Evolutionary conservation across 148 eudicot species (phyloP).

Genomic region (Dianthus caryophyllus): DNA sequence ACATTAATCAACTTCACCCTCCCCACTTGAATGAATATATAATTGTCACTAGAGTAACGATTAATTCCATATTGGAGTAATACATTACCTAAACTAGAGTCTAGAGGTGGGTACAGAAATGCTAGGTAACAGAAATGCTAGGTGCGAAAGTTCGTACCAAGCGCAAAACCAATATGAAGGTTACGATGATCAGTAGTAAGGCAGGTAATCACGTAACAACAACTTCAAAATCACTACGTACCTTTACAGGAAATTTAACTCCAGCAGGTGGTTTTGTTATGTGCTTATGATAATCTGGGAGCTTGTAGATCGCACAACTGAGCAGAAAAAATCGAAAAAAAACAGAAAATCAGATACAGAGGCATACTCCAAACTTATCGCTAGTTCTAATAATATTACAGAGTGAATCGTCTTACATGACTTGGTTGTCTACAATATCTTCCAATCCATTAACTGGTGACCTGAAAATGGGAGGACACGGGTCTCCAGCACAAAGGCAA

Average conservation of each 20-base stretch:
- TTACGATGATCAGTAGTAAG: background rate
- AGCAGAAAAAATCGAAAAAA: conserved; percentile 3
- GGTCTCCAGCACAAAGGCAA: conserved; percentile 91
- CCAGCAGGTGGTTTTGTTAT: conserved; percentile 73
- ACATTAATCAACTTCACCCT: no score
- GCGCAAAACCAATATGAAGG: background rate
- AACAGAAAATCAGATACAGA: background rate
- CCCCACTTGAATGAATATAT: no score
- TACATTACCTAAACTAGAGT: no score
- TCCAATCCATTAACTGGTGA: conserved; percentile 81
- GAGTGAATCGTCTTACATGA: conserved; percentile 48
- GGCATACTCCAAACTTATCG: background rate
- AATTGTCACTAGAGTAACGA: no score
- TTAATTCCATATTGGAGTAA: no score
- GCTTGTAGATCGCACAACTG: conserved; percentile 87
- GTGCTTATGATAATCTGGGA: conserved; percentile 83
- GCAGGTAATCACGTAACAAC: background rate
- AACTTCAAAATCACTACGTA: conserved; percentile 16
- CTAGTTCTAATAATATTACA: background rate
- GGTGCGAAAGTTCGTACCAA: no score
- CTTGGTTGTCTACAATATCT: conserved; percentile 89
- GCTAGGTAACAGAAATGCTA: background rate
- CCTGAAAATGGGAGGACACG: conserved; percentile 89
- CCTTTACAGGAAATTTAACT: conserved; percentile 73
- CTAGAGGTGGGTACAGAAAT: no score